Evolutionary conservation across 1,139 yeast genomes (phyloP), one percentile per base, ranked within the genome.

Genomic region (Insectozyma bohioensis): DNA sequence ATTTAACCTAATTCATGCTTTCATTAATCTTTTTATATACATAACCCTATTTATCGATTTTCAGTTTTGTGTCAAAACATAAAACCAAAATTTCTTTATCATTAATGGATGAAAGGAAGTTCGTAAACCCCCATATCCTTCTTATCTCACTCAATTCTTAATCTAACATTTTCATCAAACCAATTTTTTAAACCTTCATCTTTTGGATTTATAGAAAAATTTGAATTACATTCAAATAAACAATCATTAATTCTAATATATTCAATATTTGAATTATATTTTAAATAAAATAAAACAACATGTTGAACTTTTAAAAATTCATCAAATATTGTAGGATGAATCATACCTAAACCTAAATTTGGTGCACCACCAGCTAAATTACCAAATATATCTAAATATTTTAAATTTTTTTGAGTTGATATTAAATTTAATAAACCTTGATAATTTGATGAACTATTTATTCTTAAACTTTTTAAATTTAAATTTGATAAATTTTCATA

Each of bases 261-360:
- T 29, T 50, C 39, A 22, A 78, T 45, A 1, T 42, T 31, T 1
- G 34, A 31, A 37, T 63, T 64, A 7, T 51, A 39, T 12, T 54
- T 42, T 26, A 52, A 44, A 34, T 67, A 65, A 5, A 63, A 55
- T 24, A 61, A 40, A 1, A 76, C 79, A 7, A 75, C 70, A 45
- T 75, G 79, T 42, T 75, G 79, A 1, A 76, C 76, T 37, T 75
- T 64, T 40, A 64, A 62, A 82, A 83, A 78, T 36, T 72, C 74
- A 47, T 77, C 82, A 43, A 67, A 67, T 2, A 78, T 60, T 2
- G 75, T 74, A 4, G 79, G 79, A 46, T 75, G 76, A 4, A 63
- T 58, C 56, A 69, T 72, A 11, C 75, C 79, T 16, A 73, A 50
- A 0, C 81, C 83, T 58, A 76, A 62, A 48, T 75, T 77, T 5